Evolutionary conservation across 169 alveolate species (phyloP), one percentile per base, ranked within the genome.

Genomic region (Plasmodium coatneyi): DNA sequence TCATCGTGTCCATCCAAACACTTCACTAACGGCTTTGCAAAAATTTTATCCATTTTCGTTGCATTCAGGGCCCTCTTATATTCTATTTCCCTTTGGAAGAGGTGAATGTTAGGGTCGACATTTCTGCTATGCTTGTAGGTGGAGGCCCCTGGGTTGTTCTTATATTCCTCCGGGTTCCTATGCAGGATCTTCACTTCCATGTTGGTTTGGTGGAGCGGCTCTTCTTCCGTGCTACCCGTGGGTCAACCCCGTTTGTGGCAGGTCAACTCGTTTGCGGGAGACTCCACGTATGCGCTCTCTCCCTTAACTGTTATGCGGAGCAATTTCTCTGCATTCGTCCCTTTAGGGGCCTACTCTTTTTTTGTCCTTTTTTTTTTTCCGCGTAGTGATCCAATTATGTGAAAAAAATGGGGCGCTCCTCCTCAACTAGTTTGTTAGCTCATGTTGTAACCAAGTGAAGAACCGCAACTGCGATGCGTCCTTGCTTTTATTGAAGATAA

Each of bases 1-100:
- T 99, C 99, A 43, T 99, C 97, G 92, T 99, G 99, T 14, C 99
- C 99, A 82, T 98, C 98, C 84, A 99, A 93, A 16, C 99, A 98
- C 56, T 97, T 96, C 12, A 99, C 95, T 83, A 99, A 97, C 5
- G 99, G 99, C 93, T 99, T 98, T 14, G 99, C 98, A 97, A 99
- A 99, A 93, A 99, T 97, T 93, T 98, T 99, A 89, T 98, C 99
- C 60, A 99, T 95, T 93, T 99, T 99, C n/a, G 99, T 98, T 28
- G 99, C 99, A 92, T 97, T 98, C 60, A 98, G 95, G 9, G 99
- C 99, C 82, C 99, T 96, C 74, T 97, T 95, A 94, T 98, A 98
- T 95, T 99, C 99, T 84, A 99, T 95, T 32, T 91, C 98, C 96
- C 93, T 76, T 41, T 87, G 93, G 49, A 87, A 87, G 19, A 87